Conservation (phyloP, 768 basidiomycete species). For the Amylocystis lapponica region DNA sequence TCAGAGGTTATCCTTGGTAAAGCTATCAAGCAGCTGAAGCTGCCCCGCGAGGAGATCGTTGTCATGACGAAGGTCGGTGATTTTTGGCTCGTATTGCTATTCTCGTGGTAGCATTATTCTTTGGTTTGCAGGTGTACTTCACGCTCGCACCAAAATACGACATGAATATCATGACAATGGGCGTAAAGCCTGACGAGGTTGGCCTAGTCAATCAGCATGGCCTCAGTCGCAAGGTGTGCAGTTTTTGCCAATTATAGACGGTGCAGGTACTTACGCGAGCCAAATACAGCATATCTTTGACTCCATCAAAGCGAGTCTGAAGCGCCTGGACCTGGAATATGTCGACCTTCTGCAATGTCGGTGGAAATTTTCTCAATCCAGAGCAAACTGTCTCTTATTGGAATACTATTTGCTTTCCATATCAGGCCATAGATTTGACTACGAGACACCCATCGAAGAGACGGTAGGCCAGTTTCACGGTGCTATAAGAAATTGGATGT, state of each 20-base stretch:
- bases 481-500: no score
- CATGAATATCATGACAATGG: conserved; percentile 1
- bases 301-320: conserved; percentile 37
- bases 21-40: conserved; percentile 35
- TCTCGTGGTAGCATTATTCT: neutral
- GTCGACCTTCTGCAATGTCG: conserved; percentile 53
- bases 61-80: conserved; percentile 38
- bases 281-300: conserved; percentile 48
- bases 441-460: conserved; percentile 36
- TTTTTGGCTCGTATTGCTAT: neutral
- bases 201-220: conserved; percentile 36
- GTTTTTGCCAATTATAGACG: neutral
- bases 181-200: conserved; percentile 9
- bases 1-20: conserved; percentile 40
- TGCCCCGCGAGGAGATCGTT: conserved; percentile 42
- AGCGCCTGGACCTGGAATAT: conserved; percentile 43
- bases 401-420: neutral
- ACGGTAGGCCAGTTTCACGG: conserved; percentile 15
- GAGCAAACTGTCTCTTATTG: neutral
- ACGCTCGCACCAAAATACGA: conserved; percentile 1
- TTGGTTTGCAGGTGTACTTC: conserved; percentile 3
- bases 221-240: conserved; percentile 33
- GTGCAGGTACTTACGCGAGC: neutral
- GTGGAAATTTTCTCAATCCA: no score
- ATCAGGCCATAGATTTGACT: conserved; percentile 26